phyloP scores from a whole-genome alignment of 2,329 filamentous ascomycete genomes.

The Hymenoscyphus albidus region DNA sequence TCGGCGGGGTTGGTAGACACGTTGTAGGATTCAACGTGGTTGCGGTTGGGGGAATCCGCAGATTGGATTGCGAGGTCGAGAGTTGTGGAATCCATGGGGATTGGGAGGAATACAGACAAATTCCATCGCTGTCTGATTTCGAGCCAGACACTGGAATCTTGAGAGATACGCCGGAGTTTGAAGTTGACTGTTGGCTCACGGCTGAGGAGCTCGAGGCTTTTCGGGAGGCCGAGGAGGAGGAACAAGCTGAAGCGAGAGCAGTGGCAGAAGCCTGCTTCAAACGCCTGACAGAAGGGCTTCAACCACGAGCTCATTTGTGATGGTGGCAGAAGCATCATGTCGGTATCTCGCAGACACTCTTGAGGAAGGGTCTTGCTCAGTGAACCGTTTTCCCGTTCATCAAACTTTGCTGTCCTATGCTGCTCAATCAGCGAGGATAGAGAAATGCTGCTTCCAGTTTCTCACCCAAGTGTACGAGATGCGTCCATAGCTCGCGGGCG shows the following conservation, averaged over 20 bases:
- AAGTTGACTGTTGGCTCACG: background rate
- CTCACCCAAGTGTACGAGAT: background rate
- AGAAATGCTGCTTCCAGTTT: background rate
- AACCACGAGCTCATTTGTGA: background rate
- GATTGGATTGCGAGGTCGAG: background rate
- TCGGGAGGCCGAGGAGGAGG: background rate
- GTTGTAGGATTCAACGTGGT: background rate
- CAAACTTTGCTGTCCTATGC: background rate
- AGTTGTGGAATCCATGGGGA: background rate
- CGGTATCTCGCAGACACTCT: background rate
- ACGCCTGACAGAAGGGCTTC: background rate
- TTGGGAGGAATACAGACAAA: background rate
- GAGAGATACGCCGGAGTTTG: background rate
- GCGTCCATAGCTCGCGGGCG: background rate
- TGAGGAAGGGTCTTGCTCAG: background rate
- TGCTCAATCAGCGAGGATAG: background rate
- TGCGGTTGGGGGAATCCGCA: background rate
- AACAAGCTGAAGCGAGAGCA: background rate
- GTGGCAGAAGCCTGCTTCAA: background rate
- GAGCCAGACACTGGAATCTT: background rate
- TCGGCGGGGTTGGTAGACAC: background rate
- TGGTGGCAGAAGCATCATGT: background rate
- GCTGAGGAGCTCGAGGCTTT: background rate
- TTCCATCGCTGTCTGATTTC: background rate
- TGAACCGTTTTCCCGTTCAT: background rate